These are phyloP conservation scores for Backusella liffmaniae DNA, from an alignment of 192 early-diverging fungal genomes.

Conservation along the genomic window DNA sequence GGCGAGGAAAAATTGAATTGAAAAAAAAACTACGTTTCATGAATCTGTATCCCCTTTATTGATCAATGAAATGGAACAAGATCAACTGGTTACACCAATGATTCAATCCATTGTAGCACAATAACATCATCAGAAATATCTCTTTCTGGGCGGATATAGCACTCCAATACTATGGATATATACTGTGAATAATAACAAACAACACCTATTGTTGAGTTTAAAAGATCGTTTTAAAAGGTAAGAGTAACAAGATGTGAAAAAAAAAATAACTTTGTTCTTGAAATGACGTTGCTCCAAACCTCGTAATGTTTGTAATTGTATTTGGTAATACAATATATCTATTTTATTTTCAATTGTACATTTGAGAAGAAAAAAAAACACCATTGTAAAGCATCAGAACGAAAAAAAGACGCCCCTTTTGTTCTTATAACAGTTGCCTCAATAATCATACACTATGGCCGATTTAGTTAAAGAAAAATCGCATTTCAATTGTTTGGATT, in stretches of 20 bases:
- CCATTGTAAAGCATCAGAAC: background rate
- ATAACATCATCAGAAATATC: background rate
- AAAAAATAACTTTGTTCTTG: background rate
- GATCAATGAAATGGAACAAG: background rate
- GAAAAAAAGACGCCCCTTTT: background rate
- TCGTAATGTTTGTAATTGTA: background rate
- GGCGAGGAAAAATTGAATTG: background rate
- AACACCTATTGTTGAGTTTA: background rate
- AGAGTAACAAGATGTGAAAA: background rate
- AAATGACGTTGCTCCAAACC: background rate
- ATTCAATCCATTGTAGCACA: background rate
- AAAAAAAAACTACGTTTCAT: background rate
- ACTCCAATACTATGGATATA: background rate
- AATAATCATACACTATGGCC: background rate
- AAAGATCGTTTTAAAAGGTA: background rate
- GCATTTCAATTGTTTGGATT: background rate
- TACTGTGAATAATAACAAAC: background rate
- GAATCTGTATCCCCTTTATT: background rate
- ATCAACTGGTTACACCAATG: background rate
- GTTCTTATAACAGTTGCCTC: background rate
- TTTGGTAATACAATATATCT: background rate
- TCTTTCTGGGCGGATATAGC: background rate
- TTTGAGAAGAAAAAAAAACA: background rate
- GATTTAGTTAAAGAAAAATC: background rate
- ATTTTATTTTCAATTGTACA: background rate